phyloP scores from a whole-genome alignment of 2,329 filamentous ascomycete species.

The Ampelomyces quisqualis region DNA sequence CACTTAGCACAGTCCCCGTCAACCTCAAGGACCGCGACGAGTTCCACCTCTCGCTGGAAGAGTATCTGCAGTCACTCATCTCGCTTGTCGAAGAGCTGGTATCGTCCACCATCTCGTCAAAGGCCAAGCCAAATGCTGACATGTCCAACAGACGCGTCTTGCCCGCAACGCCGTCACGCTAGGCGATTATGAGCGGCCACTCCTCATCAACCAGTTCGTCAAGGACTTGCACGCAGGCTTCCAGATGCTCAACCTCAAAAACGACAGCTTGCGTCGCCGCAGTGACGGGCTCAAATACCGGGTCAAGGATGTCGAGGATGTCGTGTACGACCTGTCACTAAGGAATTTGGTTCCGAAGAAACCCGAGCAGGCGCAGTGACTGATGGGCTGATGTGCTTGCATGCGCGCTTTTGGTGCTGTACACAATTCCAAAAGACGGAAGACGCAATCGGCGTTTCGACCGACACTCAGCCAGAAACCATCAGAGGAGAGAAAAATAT shows the following conservation, averaged over 20 bases:
- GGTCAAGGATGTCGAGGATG: conserved; percentile 97
- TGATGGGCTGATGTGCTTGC: too few relatives aligned
- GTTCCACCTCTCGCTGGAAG: conserved; percentile 96
- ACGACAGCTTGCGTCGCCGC: conserved; percentile 82
- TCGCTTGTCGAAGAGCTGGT: conserved; percentile 85
- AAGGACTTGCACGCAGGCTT: conserved; percentile 96
- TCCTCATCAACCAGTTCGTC: conserved; percentile 87
- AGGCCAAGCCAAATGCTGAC: conserved; percentile 6
- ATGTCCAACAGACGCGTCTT: conserved; percentile 66
- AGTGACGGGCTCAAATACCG: conserved; percentile 95
- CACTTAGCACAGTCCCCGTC: conserved; percentile 67
- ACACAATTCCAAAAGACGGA: too few relatives aligned
- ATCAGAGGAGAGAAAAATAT: too few relatives aligned
- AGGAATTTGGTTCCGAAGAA: conserved; percentile 67
- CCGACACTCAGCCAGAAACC: too few relatives aligned
- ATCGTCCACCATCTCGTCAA: conserved; percentile 7
- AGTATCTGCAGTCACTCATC: conserved; percentile 89
- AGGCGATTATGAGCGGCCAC: conserved; percentile 80
- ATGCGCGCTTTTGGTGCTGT: too few relatives aligned
- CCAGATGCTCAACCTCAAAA: conserved; percentile 96
- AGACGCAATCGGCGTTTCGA: too few relatives aligned
- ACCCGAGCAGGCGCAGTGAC: conserved; percentile 7
- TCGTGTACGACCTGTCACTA: conserved; percentile 92
- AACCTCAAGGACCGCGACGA: conserved; percentile 86
- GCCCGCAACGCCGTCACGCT: conserved; percentile 93